These are phyloP conservation scores for Helotiales sp. DNA, from an alignment of 2,329 filamentous ascomycete genomes.

Conservation along the genomic window DNA sequence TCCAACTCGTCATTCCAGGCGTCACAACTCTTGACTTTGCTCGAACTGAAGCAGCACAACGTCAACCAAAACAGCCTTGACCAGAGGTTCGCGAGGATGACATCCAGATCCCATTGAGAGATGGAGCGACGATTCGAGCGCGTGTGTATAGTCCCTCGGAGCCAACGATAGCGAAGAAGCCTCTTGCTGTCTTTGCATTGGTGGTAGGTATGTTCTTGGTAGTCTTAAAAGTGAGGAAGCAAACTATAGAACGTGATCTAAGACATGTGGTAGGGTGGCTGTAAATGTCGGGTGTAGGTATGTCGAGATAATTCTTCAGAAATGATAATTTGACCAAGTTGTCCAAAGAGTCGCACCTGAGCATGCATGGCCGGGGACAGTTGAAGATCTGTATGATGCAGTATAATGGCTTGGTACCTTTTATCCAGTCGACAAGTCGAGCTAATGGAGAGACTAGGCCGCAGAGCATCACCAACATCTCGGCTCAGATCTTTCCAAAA, in stretches of 20 bases:
- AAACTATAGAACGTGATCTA: slow-evolving; percentile 32
- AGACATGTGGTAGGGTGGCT: slow-evolving; percentile 37
- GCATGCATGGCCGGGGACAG: slow-evolving; percentile 42
- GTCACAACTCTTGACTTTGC: slow-evolving; percentile 1
- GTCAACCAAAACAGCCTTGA: neutral
- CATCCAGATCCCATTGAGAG: slow-evolving; percentile 8
- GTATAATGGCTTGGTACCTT: slow-evolving; percentile 39
- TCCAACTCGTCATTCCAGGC: slow-evolving; percentile 1
- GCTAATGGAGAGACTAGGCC: no score
- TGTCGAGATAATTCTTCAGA: neutral
- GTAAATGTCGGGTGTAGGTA: slow-evolving; percentile 39
- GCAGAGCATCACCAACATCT: no score
- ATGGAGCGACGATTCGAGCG: neutral
- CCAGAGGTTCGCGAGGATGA: slow-evolving; percentile 7
- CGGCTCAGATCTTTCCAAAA: slow-evolving; percentile 40
- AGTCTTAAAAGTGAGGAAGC: slow-evolving; percentile 33
- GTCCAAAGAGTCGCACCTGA: slow-evolving; percentile 40
- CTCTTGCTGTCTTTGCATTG: slow-evolving; percentile 32
- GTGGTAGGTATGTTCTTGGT: slow-evolving; percentile 34
- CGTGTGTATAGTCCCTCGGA: neutral
- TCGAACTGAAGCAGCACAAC: neutral
- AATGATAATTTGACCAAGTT: neutral
- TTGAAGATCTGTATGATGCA: slow-evolving; percentile 44
- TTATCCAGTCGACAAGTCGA: no score
- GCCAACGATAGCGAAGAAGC: neutral